Evolutionary conservation across 108 stramenopile species (phyloP).

Genomic region (Fragilaria radians): DNA sequence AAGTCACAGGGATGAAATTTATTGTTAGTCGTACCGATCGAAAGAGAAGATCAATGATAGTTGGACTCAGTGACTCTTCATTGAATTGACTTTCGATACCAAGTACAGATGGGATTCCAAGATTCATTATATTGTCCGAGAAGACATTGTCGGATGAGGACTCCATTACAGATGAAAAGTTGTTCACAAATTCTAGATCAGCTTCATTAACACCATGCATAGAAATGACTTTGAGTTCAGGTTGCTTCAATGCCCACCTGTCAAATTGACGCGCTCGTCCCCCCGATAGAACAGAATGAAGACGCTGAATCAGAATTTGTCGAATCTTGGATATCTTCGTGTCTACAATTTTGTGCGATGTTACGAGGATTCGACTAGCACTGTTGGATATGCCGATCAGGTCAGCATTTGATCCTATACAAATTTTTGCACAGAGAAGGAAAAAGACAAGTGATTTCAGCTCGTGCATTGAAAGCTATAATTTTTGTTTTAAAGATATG

Average conservation of each 20-base stretch:
- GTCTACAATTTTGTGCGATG: neutral
- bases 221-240: slow-evolving; percentile 21
- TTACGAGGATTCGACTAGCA: too few relatives aligned
- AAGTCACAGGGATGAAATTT: slow-evolving; percentile 30
- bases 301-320: slow-evolving; percentile 14
- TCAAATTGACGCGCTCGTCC: slow-evolving; percentile 21
- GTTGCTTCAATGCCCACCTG: slow-evolving; percentile 15
- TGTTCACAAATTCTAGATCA: slow-evolving; percentile 9
- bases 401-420: too few relatives aligned
- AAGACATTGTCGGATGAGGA: slow-evolving; percentile 12
- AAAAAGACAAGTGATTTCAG: too few relatives aligned
- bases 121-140: slow-evolving; percentile 18
- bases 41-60: slow-evolving; percentile 9
- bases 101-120: slow-evolving; percentile 1
- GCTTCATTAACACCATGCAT: slow-evolving; percentile 34
- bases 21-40: slow-evolving; percentile 19
- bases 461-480: too few relatives aligned
- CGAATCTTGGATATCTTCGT: slow-evolving; percentile 3
- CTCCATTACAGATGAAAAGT: slow-evolving; percentile 1
- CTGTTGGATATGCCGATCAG: too few relatives aligned
- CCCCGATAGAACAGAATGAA: slow-evolving; percentile 23
- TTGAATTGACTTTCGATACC: neutral
- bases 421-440: too few relatives aligned
- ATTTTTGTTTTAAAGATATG: too few relatives aligned
- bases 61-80: slow-evolving; percentile 1